Evolutionary conservation across 306 rosid species (phyloP), one percentile per base, ranked within the genome.

Genomic region (Canavalia ensiformis): DNA sequence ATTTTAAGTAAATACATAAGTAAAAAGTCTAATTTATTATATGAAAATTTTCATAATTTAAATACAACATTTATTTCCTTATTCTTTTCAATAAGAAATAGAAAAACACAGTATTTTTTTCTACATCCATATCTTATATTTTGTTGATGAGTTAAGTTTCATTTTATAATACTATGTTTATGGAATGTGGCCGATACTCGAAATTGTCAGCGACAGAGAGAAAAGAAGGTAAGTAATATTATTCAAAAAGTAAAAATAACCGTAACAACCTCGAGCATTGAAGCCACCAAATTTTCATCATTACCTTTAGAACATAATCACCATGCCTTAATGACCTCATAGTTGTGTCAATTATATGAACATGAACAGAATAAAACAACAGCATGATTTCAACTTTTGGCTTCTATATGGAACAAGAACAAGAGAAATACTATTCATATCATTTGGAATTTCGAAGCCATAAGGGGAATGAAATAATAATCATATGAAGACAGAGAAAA

Each of bases 381-480:
- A 62, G 7, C 72, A 70, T 81, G 59, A 74, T 37, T 56, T 65
- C 59, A 81, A 39, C 77, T 79, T 74, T 84, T 68, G 49, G 51
- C 31, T 55, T 44, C 34, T 42, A 45, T 42, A 45, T 34, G 55
- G 63, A 80, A 44, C 44, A 74, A 74, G 74, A 74, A 66, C 44
- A 83, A 54, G 78, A 72, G 73, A 84, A 81, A 76, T 52, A 56
- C 2, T 39, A 29, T 73, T 64, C 7, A 35, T 74, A 68, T 65
- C 77, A 80, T 84, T 90, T 87, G 88, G 85, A 83, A 84, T 88
- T 83, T 87, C 90, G 51, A 88, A 86, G 90, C 88, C 69, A 37
- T 13, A n/a, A 29, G 72, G 78, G 41, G 70, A 46, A 84, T 55
- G 81, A 33, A 86, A 79, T 34, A 77, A 56, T 77, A 81, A 82